Evolutionary conservation across 73 alveolate genomes (phyloP).

Genomic region (Stentor coeruleus): DNA sequence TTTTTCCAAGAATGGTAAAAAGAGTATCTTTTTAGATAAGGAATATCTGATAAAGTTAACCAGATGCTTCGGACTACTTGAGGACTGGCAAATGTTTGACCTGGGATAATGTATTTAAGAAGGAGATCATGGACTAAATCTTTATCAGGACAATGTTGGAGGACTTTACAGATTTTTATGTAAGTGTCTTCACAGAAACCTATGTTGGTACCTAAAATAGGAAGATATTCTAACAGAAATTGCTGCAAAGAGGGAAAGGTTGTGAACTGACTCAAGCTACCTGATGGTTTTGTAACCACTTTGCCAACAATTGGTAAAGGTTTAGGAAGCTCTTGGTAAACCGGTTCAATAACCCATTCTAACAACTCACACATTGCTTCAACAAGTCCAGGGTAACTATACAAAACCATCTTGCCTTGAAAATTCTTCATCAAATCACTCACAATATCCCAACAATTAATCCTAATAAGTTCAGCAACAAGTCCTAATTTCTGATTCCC

Average conservation of each 20-base stretch:
- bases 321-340: background rate
- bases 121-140: background rate
- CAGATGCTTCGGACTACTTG: background rate
- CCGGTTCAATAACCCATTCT: slow-evolving; percentile 15
- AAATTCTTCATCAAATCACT: background rate
- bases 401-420: background rate
- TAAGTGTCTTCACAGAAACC: background rate
- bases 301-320: background rate
- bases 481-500: background rate
- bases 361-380: background rate
- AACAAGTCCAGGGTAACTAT: background rate
- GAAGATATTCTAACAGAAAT: background rate
- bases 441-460: background rate
- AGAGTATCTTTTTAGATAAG: background rate
- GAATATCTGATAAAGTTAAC: background rate
- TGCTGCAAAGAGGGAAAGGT: background rate
- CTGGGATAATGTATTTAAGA: background rate
- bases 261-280: background rate
- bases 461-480: background rate
- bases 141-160: background rate
- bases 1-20: background rate
- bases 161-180: background rate
- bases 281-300: background rate
- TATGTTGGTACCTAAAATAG: background rate
- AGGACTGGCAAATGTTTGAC: background rate